Conservation (phyloP, 495 filamentous ascomycete species). For the Schizothecium vesticola region DNA sequence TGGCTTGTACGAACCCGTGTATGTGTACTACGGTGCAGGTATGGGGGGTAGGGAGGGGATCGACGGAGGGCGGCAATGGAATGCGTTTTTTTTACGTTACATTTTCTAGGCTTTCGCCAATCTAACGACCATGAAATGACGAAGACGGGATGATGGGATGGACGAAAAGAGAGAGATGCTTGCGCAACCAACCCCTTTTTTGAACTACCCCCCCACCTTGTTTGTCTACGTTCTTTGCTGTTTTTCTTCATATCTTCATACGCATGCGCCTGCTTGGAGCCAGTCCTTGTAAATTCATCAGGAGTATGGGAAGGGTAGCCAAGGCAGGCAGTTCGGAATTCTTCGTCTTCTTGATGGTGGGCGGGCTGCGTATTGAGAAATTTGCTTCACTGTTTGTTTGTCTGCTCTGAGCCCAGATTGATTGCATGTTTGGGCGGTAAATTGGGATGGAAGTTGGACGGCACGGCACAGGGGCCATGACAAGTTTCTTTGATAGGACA, state of each 20-base stretch:
- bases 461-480: no score
- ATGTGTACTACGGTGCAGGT: neutral
- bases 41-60: neutral
- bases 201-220: neutral
- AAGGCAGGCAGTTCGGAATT: neutral
- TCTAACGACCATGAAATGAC: conserved; percentile 4
- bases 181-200: neutral
- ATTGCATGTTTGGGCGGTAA: neutral
- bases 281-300: neutral
- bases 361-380: neutral
- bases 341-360: neutral
- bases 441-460: neutral
- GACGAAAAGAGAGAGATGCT: neutral
- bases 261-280: neutral
- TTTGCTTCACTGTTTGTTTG: neutral
- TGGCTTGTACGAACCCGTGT: neutral
- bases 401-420: neutral
- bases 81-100: neutral
- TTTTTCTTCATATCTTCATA: neutral
- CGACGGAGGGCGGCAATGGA: neutral
- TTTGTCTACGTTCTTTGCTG: neutral
- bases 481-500: neutral
- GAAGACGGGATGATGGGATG: neutral
- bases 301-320: neutral
- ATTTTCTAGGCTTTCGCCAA: neutral